phyloP scores from a whole-genome alignment of 1,284 basidiomycete genomes.

The Pascua sp. region DNA sequence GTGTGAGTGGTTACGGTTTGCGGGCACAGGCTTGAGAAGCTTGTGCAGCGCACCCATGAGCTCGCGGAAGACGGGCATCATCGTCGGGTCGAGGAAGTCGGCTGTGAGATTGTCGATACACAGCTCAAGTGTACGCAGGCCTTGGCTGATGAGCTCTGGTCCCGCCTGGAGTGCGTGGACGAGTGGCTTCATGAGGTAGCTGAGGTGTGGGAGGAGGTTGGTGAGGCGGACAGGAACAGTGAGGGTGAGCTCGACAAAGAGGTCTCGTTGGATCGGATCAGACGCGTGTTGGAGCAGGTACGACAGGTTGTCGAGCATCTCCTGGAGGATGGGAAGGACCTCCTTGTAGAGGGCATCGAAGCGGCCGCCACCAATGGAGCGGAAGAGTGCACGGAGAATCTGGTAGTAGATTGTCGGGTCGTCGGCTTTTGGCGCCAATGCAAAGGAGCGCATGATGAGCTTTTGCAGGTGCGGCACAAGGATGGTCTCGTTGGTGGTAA shows the following conservation, averaged over 20 bases:
- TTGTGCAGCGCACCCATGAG: slow-evolving; percentile 92
- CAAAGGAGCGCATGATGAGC: slow-evolving; percentile 95
- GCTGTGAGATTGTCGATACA: slow-evolving; percentile 99
- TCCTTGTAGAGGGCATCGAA: slow-evolving; percentile 97
- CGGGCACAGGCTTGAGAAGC: slow-evolving; percentile 85
- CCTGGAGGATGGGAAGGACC: slow-evolving; percentile 90
- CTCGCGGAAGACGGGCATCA: slow-evolving; percentile 87
- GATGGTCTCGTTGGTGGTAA: slow-evolving; percentile 80
- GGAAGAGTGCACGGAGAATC: slow-evolving; percentile 89
- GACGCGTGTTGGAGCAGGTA: slow-evolving; percentile 80
- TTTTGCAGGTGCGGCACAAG: slow-evolving; percentile 89
- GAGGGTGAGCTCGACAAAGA: slow-evolving; percentile 95
- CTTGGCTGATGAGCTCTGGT: slow-evolving; percentile 90
- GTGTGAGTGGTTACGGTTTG: slow-evolving; percentile 87
- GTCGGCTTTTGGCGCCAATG: slow-evolving; percentile 83
- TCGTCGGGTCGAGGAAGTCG: slow-evolving; percentile 95
- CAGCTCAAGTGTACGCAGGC: slow-evolving; percentile 93
- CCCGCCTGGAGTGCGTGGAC: slow-evolving; percentile 85
- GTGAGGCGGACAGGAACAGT: slow-evolving; percentile 95
- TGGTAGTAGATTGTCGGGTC: slow-evolving; percentile 93
- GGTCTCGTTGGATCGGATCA: slow-evolving; percentile 67
- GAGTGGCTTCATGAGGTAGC: slow-evolving; percentile 94
- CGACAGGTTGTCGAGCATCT: slow-evolving; percentile 94
- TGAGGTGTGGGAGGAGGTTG: slow-evolving; percentile 90
- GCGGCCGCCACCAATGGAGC: slow-evolving; percentile 94